Base-by-base conservation (phyloP, 495 filamentous ascomycete genomes). In the Penicillium flavigenum region DNA sequence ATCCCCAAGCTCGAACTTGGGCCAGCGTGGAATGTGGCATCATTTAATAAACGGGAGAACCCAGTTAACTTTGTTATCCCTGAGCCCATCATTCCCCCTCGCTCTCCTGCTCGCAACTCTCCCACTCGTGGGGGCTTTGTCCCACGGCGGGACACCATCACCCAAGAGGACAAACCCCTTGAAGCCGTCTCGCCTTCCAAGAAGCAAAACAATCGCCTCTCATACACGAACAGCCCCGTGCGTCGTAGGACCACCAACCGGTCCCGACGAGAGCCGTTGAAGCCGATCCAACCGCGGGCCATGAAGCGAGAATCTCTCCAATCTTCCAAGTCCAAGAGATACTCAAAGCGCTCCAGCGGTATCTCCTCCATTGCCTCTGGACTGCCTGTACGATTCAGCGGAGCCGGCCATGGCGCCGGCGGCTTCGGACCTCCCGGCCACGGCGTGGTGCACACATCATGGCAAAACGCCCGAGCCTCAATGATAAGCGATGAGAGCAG, bases 341-440 rank as follows among this genome's bases (percentile, higher is more conserved):
- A 72, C 51, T 81, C 78, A 0, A 77, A 69, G 54, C 73, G 76
- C 8, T 74, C 76, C 0, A 79, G 78, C 56, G 76, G 76, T 2
- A 75, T 78, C 27, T 75, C 70, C 5, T 66, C 68, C 20, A 60
- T 75, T 47, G 71, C 72, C 27, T 63, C 75, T 27, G 71, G 72
- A 9, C 54, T 78, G 10, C 74, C 75, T 2, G 66, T 74, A 3
- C 63, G 76, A 51, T 63, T 76, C 20, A 77, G 76, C 54, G 79
- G 78, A 19, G 73, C 77, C 27, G 78, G 78, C 1, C 79, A 79
- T 61, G 78, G 78, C 10, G 74, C 76, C n/a, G 78, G 76, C 51
- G 76, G 74, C 10, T 75, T 77, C 47, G 78, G 78, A 17, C 77
- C 76, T 39, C 71, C 72, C 4, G 75, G 74, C 29, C 74, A 72